Base-by-base conservation (phyloP, 2,329 filamentous ascomycete species). In the Xylaria sp. region DNA sequence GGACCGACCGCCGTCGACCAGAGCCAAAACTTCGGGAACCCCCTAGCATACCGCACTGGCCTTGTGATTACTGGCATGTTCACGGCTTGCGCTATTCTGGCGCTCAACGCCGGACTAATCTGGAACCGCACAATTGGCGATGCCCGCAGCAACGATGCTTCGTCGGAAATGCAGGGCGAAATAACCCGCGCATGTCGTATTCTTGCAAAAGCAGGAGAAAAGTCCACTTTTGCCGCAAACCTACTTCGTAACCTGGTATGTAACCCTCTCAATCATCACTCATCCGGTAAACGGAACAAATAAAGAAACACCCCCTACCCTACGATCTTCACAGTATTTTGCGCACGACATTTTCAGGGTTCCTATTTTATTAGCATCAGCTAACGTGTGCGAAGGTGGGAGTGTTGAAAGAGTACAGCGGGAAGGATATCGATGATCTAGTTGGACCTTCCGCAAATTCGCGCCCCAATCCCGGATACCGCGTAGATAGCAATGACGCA, bases 61-160 rank as follows among this genome's bases (percentile, higher is more conserved):
- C 63, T 70, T 10, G 60, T 71, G 1, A 67, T 72, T 13, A 68
- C 66, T 11, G 60, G 64, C 31, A 52, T 67, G 17, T 72, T 72
- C 52, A 64, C 61, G 58, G 68, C 67, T 1, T 71, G 68, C 41
- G 61, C 69, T 3, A 67, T 70, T 2, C 57, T 72, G 8, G 69
- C 68, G 9, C 58, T 59, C 2, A 51, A 46, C n/a, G 59, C 37
- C 10, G 64, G 54, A 4, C 19, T 49, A n/a, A 55, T 21, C 21
- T 33, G 21, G 35, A 43, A 49, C 13, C 53, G 46, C 9, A 23
- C 21, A 4, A 29, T 54, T 27, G 43, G 41, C 9, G 27, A 41
- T 17, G 46, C 44, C 23, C 33, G 19, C 7, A n/a, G 35, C 29
- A 31, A 9, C 9, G 38, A 44, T 4, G 33, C 25, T n/a, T 27